Evolutionary conservation across 805 yeast genomes (phyloP).

Genomic region (Wickerhamiella domercqiae): DNA sequence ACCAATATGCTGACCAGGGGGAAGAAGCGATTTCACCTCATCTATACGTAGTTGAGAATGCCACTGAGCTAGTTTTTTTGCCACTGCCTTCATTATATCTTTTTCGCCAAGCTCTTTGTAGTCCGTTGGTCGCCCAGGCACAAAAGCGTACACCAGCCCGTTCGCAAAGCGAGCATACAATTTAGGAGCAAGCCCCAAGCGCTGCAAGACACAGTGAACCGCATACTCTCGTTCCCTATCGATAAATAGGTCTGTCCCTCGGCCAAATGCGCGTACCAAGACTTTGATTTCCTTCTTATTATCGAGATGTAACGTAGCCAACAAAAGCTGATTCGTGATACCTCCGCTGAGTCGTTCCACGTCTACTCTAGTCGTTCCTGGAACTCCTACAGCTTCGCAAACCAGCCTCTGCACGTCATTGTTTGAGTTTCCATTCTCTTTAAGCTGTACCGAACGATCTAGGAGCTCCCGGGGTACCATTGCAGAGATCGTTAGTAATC

Average conservation of each 20-base stretch:
- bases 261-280: slow-evolving; percentile 57
- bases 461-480: slow-evolving; percentile 3
- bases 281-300: slow-evolving; percentile 6
- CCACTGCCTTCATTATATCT: slow-evolving; percentile 39
- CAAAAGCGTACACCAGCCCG: slow-evolving; percentile 57
- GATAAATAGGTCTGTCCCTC: slow-evolving; percentile 54
- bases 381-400: slow-evolving; percentile 4
- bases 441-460: slow-evolving; percentile 7
- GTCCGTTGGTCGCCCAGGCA: slow-evolving; percentile 46
- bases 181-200: slow-evolving; percentile 50
- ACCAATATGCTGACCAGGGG: slow-evolving; percentile 17
- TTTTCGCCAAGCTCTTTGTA: slow-evolving; percentile 38
- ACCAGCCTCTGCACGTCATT: slow-evolving; percentile 7
- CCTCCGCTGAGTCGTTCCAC: slow-evolving; percentile 24
- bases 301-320: slow-evolving; percentile 15
- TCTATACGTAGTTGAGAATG: slow-evolving; percentile 31
- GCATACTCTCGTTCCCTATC: slow-evolving; percentile 63
- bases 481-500: too few relatives aligned
- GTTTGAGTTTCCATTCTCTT: background rate
- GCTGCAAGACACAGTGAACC: slow-evolving; percentile 47
- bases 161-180: slow-evolving; percentile 53
- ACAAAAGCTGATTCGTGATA: slow-evolving; percentile 25
- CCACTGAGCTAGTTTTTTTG: slow-evolving; percentile 57
- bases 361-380: slow-evolving; percentile 5
- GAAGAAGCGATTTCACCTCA: slow-evolving; percentile 24